A percentile compares a stretch with the other conserved stretches of the same genome.
Conservation (phyloP, 2,329 filamentous ascomycete species). For the Cytospora mali region DNA sequence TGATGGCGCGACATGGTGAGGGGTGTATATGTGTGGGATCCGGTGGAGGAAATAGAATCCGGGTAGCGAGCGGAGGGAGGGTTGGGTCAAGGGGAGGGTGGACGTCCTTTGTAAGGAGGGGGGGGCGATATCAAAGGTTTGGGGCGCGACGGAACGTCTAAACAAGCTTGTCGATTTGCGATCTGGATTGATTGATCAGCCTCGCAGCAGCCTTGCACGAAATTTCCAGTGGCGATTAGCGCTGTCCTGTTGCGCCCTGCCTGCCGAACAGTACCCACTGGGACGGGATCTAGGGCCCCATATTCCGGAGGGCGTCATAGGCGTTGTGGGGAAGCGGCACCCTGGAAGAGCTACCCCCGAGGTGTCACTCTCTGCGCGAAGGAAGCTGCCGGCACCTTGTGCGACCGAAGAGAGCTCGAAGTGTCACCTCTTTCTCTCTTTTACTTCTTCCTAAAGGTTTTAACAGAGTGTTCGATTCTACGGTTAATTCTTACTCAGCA, state of each 20-base stretch:
- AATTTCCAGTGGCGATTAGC: slow-evolving; percentile 18
- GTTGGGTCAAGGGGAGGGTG: background rate
- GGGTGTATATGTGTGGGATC: background rate
- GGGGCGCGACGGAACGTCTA: background rate
- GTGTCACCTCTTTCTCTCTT: background rate
- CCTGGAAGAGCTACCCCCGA: background rate
- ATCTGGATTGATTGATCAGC: slow-evolving; percentile 13
- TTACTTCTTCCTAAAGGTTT: background rate
- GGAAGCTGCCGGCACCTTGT: background rate
- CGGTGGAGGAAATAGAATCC: background rate
- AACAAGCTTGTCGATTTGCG: background rate
- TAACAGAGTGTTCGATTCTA: background rate
- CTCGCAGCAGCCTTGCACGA: slow-evolving; percentile 24
- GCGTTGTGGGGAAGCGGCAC: background rate
- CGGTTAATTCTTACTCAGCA: background rate
- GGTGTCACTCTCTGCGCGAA: background rate
- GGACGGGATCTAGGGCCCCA: background rate
- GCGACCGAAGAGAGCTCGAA: background rate
- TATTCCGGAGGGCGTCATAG: background rate
- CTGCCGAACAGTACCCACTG: slow-evolving; percentile 11
- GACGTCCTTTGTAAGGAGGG: background rate
- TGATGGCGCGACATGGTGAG: slow-evolving; percentile 86
- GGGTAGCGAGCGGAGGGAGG: background rate
- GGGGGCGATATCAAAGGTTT: background rate
- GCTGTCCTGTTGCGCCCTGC: slow-evolving; percentile 10